These are phyloP conservation scores for Fusarium clavum DNA, from an alignment of 2,329 filamentous ascomycete species.

Conservation along the genomic window DNA sequence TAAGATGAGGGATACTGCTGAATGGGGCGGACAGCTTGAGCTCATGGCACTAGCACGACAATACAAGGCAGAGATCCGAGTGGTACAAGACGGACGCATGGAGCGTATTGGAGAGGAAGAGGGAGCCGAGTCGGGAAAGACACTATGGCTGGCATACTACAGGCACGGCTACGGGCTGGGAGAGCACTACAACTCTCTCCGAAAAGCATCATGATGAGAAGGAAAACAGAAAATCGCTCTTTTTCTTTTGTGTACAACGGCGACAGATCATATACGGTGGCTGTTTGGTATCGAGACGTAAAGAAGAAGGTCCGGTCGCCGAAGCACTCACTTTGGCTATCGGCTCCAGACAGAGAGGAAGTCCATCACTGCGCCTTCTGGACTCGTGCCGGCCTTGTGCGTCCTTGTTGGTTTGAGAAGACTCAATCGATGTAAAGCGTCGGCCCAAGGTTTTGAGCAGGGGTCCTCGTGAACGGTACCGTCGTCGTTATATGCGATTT, in stretches of 20 bases:
- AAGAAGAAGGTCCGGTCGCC: constrained; percentile 25
- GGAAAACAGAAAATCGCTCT: constrained; percentile 33
- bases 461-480: constrained; percentile 57
- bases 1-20: constrained; percentile 86
- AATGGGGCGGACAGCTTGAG: constrained; percentile 97
- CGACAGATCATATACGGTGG: constrained; percentile 40
- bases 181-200: constrained; percentile 95
- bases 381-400: constrained; percentile 59
- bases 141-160: constrained; percentile 93
- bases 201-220: constrained; percentile 55
- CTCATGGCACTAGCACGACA: constrained; percentile 83
- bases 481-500: constrained; percentile 67
- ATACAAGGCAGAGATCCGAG: constrained; percentile 83
- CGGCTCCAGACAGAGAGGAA: constrained; percentile 66
- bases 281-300: constrained; percentile 42
- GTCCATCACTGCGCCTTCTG: constrained; percentile 61
- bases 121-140: constrained; percentile 63
- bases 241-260: constrained; percentile 38
- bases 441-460: constrained; percentile 53
- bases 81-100: constrained; percentile 85
- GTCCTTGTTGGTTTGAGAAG: constrained; percentile 64
- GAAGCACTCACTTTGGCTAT: constrained; percentile 37
- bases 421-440: constrained; percentile 58
- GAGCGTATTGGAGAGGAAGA: constrained; percentile 73
- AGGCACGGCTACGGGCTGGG: constrained; percentile 92